These are phyloP conservation scores for Rhizopogon roseolus DNA, from an alignment of 768 basidiomycete genomes.

Conservation along the genomic window DNA sequence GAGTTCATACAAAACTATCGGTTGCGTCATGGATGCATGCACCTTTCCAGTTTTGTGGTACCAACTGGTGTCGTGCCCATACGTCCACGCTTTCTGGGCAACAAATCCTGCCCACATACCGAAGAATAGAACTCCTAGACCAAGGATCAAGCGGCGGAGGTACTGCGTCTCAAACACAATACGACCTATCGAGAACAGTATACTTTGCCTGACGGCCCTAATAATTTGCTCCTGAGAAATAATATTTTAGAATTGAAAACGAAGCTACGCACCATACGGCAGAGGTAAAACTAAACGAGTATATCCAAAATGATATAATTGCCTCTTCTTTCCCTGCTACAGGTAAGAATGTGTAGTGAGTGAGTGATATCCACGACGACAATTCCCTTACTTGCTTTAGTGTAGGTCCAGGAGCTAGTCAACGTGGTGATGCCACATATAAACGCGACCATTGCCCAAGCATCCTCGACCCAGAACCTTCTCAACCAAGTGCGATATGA, in stretches of 20 bases:
- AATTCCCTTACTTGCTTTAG: background rate
- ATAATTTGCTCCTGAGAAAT: background rate
- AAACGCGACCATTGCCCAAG: slow-evolving; percentile 14
- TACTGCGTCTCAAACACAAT: slow-evolving; percentile 9
- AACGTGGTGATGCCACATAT: slow-evolving; percentile 6
- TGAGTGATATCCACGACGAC: background rate
- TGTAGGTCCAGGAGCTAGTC: slow-evolving; percentile 7
- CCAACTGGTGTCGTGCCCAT: background rate
- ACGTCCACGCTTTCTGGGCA: background rate
- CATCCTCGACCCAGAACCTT: slow-evolving; percentile 17
- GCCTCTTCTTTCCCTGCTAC: background rate
- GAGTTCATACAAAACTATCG: background rate
- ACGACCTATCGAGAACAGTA: slow-evolving; percentile 14
- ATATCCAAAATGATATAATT: slow-evolving; percentile 10
- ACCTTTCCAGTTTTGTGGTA: background rate
- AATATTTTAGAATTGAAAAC: background rate
- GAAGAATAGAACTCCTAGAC: slow-evolving; percentile 8
- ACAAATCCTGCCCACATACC: slow-evolving; percentile 3
- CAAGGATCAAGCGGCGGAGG: slow-evolving; percentile 5
- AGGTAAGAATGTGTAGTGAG: background rate
- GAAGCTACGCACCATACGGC: slow-evolving; percentile 11
- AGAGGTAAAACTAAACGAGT: slow-evolving; percentile 7
- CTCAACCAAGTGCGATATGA: slow-evolving; percentile 15
- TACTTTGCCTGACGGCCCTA: slow-evolving; percentile 19
- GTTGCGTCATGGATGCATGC: background rate